Evolutionary conservation across 306 rosid species (phyloP), one percentile per base, ranked within the genome.

Genomic region (Alnus glutinosa): DNA sequence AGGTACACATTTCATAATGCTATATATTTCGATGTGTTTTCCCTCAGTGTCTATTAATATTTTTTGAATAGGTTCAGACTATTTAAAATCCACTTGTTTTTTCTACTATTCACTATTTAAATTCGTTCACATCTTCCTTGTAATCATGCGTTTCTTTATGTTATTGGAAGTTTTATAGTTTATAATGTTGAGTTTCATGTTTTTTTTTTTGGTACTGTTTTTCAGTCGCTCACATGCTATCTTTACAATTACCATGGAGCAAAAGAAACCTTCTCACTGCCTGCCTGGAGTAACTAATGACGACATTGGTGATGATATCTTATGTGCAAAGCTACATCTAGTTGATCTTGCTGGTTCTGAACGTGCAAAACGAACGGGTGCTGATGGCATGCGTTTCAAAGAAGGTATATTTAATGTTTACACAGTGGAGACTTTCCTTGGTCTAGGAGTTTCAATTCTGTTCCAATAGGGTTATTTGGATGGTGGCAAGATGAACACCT

Each of bases 341-440:
- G 99, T 95, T 18, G 99, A 95, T 71, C 90, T 95, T 80, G 99
- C 98, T 77, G 99, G 99, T 83, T 95, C 99, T 47, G 99, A 95
- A 80, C 79, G 99, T 51, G 99, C 98, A 63, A 95, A 95, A 81
- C 70, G 98, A 80, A 95, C 99, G 1, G 99, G 99, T 52, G 99
- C 99, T 1, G 99, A 95, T 75, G 99, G 99, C 63, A 86, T 95
- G 99, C 96, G 98, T 28, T 78, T 95, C 62, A 95, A 93, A 82
- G 98, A 95, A 91, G 99, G 99, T 95, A 93, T 52, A n/a, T 84
- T 42, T 15, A 23, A 10, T 77, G 6, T 62, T 80, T 36, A 50
- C 6, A 50, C 49, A 30, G 67, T 55, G 11, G 5, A 14, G 18
- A 39, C 52, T 18, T 72, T 39, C 19, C 30, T 55, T 44, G 10